Evolutionary conservation across 2,329 filamentous ascomycete species (phyloP).

Genomic region (Akanthomyces muscarius): DNA sequence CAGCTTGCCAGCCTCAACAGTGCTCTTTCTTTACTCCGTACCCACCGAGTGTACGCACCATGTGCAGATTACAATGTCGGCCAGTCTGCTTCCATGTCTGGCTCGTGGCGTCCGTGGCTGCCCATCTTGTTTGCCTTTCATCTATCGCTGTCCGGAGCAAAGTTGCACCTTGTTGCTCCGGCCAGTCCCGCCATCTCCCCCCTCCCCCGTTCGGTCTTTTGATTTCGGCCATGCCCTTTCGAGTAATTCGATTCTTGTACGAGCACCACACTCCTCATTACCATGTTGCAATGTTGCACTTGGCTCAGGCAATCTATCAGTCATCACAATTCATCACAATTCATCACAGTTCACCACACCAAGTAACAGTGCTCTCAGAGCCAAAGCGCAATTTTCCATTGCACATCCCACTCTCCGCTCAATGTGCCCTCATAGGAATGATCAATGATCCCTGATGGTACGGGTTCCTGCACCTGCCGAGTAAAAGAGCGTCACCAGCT

Average conservation of each 20-base stretch:
- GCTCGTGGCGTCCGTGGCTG: too few relatives aligned
- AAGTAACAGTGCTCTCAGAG: not conserved
- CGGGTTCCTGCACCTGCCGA: not conserved
- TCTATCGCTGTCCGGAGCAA: too few relatives aligned
- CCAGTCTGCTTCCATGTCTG: too few relatives aligned
- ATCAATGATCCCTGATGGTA: not conserved
- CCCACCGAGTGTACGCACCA: too few relatives aligned
- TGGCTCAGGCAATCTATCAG: not conserved
- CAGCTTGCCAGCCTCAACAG: too few relatives aligned
- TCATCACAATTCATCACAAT: not conserved
- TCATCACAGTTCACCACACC: constrained; percentile 9
- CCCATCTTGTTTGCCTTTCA: too few relatives aligned
- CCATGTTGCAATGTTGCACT: not conserved
- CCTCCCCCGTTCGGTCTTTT: not conserved
- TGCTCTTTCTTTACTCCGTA: too few relatives aligned
- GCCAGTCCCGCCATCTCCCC: too few relatives aligned
- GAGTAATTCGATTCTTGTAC: not conserved
- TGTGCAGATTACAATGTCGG: too few relatives aligned
- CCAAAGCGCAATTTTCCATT: not conserved
- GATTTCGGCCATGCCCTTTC: not conserved
- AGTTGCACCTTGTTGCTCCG: too few relatives aligned
- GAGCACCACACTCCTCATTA: not conserved
- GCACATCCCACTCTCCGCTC: not conserved
- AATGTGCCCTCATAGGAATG: not conserved
- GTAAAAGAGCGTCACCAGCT: not conserved